A percentile compares a stretch with the other conserved stretches of the same genome.
Conservation (phyloP, 495 filamentous ascomycete species). For the Neurospora hispaniola region DNA sequence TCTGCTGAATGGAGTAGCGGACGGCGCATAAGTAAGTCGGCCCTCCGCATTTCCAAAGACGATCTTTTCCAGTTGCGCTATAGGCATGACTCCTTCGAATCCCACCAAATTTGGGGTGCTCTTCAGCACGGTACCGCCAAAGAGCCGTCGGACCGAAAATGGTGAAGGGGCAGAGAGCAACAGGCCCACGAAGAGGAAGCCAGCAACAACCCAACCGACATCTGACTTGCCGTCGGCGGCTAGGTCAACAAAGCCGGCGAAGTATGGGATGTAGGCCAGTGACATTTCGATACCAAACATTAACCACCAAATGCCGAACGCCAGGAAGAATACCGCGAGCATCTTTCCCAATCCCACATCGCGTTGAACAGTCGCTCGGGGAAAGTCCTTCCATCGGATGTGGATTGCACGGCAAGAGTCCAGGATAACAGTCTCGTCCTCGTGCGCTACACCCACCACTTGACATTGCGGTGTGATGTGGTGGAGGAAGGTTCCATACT, state of each 20-base stretch:
- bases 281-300: slow-evolving; percentile 3
- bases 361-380: neutral
- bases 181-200: slow-evolving; percentile 5
- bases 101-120: slow-evolving; percentile 13
- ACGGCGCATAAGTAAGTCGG: neutral
- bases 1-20: neutral
- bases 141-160: neutral
- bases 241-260: slow-evolving; percentile 13
- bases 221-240: slow-evolving; percentile 8
- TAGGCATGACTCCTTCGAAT: slow-evolving; percentile 18
- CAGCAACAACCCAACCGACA: slow-evolving; percentile 19
- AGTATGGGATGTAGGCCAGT: neutral
- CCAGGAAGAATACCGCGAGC: slow-evolving; percentile 2
- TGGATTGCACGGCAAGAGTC: slow-evolving; percentile 14
- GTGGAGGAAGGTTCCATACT: slow-evolving; percentile 6
- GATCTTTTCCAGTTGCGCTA: slow-evolving; percentile 3
- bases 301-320: neutral
- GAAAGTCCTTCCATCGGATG: slow-evolving; percentile 10
- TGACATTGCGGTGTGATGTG: slow-evolving; percentile 9
- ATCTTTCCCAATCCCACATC: neutral
- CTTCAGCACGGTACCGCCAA: neutral
- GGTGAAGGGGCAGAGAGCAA: neutral
- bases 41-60: neutral
- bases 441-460: slow-evolving; percentile 8
- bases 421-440: slow-evolving; percentile 12